A percentile compares a stretch with the other conserved stretches of the same genome.
Conservation (phyloP, 2,329 filamentous ascomycete genomes). For the Penicillium sp. region DNA sequence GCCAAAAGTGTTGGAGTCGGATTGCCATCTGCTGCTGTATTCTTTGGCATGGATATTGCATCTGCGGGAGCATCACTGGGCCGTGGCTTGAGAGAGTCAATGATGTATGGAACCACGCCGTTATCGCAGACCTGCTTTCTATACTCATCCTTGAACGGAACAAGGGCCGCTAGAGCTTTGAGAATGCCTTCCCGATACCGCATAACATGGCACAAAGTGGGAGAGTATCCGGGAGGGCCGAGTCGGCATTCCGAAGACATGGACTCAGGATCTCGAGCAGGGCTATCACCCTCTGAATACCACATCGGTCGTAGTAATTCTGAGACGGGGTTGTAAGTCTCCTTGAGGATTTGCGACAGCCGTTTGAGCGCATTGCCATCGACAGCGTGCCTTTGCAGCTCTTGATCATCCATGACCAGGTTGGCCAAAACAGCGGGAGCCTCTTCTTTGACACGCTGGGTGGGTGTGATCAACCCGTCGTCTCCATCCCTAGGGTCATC, state of each 20-base stretch:
- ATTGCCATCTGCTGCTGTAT: slow-evolving; percentile 62
- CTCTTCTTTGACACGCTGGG: slow-evolving; percentile 58
- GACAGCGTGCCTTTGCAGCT: slow-evolving; percentile 73
- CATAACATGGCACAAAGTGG: slow-evolving; percentile 62
- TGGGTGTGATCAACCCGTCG: slow-evolving; percentile 37
- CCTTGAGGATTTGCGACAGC: slow-evolving; percentile 59
- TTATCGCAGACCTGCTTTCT: slow-evolving; percentile 75
- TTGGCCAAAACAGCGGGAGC: slow-evolving; percentile 70
- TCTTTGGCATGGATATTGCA: slow-evolving; percentile 23
- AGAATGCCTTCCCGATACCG: slow-evolving; percentile 69
- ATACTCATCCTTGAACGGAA: slow-evolving; percentile 75
- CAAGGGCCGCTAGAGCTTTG: slow-evolving; percentile 73
- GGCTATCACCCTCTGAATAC: slow-evolving; percentile 40
- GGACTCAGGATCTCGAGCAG: slow-evolving; percentile 17
- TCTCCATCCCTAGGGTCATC: slow-evolving; percentile 38
- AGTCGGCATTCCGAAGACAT: slow-evolving; percentile 44
- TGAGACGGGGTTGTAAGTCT: slow-evolving; percentile 56
- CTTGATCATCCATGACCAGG: slow-evolving; percentile 69
- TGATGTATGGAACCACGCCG: slow-evolving; percentile 72
- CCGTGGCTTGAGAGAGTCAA: slow-evolving; percentile 69
- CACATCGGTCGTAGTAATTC: slow-evolving; percentile 51
- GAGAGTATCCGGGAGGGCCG: slow-evolving; percentile 57
- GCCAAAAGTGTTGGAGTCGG: slow-evolving; percentile 72
- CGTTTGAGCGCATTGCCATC: slow-evolving; percentile 61
- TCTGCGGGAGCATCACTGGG: slow-evolving; percentile 27